Conservation (phyloP, 106 monocot species). For the Platanthera zijinensis region DNA sequence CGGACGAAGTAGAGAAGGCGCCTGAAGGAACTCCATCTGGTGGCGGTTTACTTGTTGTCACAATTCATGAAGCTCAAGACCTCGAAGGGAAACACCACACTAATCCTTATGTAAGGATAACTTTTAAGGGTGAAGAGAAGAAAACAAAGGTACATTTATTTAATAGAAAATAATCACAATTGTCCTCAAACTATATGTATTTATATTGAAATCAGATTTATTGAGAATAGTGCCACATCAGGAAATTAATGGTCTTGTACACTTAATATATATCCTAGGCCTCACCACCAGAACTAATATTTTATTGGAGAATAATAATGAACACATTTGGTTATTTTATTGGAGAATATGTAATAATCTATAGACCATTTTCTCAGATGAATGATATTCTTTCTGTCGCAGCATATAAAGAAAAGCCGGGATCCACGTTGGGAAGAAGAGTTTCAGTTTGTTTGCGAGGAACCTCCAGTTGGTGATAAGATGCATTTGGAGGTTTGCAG, state of each 20-base stretch:
- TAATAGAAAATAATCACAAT: no score
- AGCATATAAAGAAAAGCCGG: conserved; percentile 86
- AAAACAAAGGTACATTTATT: conserved; percentile 64
- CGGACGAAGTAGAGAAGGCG: conserved; percentile 40
- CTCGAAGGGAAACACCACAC: conserved; percentile 85
- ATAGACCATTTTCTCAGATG: no score
- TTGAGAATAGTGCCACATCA: no score
- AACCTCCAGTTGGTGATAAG: conserved; percentile 71
- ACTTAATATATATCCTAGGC: no score
- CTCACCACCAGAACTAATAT: no score
- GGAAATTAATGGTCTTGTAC: no score
- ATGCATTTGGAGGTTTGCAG: conserved; percentile 76
- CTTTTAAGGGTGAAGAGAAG: conserved; percentile 71
- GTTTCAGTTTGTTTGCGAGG: conserved; percentile 70
- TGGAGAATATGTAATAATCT: no score
- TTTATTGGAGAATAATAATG: no score
- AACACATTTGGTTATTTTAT: no score
- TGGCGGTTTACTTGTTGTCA: conserved; percentile 72
- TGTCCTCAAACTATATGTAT: no score
- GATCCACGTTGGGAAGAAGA: conserved; percentile 89
- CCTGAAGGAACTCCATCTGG: conserved; percentile 58
- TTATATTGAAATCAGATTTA: no score
- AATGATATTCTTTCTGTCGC: conserved; percentile 5
- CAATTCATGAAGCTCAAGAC: conserved; percentile 78
- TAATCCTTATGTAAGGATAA: conserved; percentile 64